A percentile compares a stretch with the other conserved stretches of the same genome.
Evolutionary conservation across 129 eudicot genomes (phyloP).

Genomic region (Saussurea involucrata): DNA sequence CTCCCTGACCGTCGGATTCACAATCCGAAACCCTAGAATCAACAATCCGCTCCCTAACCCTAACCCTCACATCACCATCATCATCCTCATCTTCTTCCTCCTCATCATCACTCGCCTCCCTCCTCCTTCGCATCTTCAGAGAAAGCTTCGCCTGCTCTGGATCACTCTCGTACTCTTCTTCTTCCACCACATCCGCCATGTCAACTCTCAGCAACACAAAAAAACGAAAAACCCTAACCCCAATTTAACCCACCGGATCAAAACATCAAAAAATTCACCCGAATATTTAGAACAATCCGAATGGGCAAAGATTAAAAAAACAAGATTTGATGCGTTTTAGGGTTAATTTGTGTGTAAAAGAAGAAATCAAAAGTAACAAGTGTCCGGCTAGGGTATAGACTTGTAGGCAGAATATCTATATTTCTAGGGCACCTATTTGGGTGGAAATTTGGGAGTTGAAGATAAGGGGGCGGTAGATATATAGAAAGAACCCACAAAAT

Average conservation of each 20-base stretch:
- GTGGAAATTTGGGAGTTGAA: slow-evolving; percentile 16
- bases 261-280: slow-evolving; percentile 5
- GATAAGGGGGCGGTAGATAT: slow-evolving; percentile 31
- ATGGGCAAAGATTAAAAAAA: neutral
- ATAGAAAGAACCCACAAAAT: neutral
- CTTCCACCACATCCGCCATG: slow-evolving; percentile 66
- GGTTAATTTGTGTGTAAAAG: neutral
- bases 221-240: slow-evolving; percentile 24
- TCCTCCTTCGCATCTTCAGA: slow-evolving; percentile 78
- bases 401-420: slow-evolving; percentile 14
- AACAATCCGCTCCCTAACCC: slow-evolving; percentile 18
- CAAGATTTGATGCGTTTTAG: slow-evolving; percentile 10
- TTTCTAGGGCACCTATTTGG: slow-evolving; percentile 35
- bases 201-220: slow-evolving; percentile 1
- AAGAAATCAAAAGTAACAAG: slow-evolving; percentile 23
- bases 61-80: slow-evolving; percentile 21
- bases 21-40: slow-evolving; percentile 58
- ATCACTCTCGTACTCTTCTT: slow-evolving; percentile 98
- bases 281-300: neutral
- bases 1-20: slow-evolving; percentile 86
- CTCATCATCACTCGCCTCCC: slow-evolving; percentile 83
- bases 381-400: slow-evolving; percentile 24
- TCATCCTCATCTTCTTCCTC: slow-evolving; percentile 36
- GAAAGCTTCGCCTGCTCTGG: slow-evolving; percentile 94
- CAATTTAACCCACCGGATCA: slow-evolving; percentile 2